These are phyloP conservation scores for Ophiostoma sp. DNA, from an alignment of 2,329 filamentous ascomycete species.

Conservation along the genomic window DNA sequence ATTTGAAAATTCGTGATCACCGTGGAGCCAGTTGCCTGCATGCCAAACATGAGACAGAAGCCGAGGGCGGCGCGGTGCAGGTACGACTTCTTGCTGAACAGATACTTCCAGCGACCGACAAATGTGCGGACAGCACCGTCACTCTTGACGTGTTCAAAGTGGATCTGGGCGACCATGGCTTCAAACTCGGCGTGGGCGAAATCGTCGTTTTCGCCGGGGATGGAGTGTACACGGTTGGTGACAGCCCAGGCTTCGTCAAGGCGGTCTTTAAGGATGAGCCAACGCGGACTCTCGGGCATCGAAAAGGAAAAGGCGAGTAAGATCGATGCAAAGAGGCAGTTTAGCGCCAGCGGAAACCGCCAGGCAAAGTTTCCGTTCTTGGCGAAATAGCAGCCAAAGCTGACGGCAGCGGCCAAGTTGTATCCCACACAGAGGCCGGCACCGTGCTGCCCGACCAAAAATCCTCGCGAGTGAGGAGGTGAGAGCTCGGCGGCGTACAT, in stretches of 20 bases:
- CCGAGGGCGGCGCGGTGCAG: conserved; percentile 17
- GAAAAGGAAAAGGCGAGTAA: conserved; percentile 32
- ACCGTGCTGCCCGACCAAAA: conserved; percentile 13
- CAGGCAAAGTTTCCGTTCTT: conserved; percentile 35
- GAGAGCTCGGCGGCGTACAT: conserved; percentile 20
- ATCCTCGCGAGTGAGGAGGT: conserved; percentile 10
- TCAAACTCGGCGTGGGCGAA: conserved; percentile 29
- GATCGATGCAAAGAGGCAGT: conserved; percentile 43
- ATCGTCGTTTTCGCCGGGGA: conserved; percentile 32
- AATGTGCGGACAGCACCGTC: neutral
- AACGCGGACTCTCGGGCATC: conserved; percentile 44
- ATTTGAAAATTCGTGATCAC: conserved; percentile 20
- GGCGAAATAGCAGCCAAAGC: conserved; percentile 47
- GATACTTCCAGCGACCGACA: conserved; percentile 17
- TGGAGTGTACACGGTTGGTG: conserved; percentile 35
- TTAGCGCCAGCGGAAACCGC: conserved; percentile 47
- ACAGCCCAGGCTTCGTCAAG: conserved; percentile 44
- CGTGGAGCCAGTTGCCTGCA: conserved; percentile 17
- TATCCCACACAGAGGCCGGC: conserved; percentile 5
- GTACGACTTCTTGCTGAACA: conserved; percentile 17
- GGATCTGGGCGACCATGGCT: conserved; percentile 30
- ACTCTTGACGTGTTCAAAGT: conserved; percentile 6
- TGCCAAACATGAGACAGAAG: conserved; percentile 21
- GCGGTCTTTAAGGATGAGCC: conserved; percentile 39
- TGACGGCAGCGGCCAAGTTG: conserved; percentile 36